These are phyloP conservation scores for Chlorella vulgaris DNA, from an alignment of 139 green algal species.

Conservation along the genomic window DNA sequence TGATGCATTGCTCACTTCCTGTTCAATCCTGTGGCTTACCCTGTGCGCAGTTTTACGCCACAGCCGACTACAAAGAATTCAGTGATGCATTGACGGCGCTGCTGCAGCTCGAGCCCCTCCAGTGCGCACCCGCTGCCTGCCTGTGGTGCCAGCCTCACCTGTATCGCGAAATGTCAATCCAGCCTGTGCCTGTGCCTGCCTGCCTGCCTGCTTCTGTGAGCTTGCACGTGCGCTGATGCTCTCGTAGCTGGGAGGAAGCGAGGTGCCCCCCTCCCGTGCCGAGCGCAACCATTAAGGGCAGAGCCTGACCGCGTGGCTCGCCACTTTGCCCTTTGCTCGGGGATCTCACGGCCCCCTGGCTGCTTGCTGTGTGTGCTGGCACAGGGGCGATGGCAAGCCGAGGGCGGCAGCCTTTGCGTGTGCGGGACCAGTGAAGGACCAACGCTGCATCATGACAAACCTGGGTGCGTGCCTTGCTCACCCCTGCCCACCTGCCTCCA, in stretches of 20 bases:
- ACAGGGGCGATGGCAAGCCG: conserved; percentile 23
- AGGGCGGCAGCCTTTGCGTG: conserved; percentile 69
- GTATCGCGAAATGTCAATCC: background rate
- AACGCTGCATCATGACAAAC: conserved; percentile 92
- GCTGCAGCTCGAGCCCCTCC: conserved; percentile 38
- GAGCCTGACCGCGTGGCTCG: too few relatives aligned
- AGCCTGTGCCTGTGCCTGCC: conserved; percentile 39
- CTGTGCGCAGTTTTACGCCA: conserved; percentile 67
- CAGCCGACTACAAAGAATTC: conserved; percentile 60
- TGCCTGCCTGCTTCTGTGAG: too few relatives aligned
- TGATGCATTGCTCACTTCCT: too few relatives aligned
- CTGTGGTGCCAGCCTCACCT: background rate
- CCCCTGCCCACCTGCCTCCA: too few relatives aligned
- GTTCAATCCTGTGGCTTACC: background rate
- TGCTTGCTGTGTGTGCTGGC: too few relatives aligned
- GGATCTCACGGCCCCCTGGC: too few relatives aligned
- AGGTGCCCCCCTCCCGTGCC: too few relatives aligned
- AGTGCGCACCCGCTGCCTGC: background rate
- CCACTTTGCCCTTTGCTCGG: conserved; percentile 19
- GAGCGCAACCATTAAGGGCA: too few relatives aligned
- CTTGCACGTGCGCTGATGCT: too few relatives aligned
- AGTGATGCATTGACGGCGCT: conserved; percentile 56
- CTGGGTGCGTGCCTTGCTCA: conserved; percentile 79
- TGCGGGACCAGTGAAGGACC: conserved; percentile 81
- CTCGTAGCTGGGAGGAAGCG: too few relatives aligned